Conservation (phyloP, 1,284 basidiomycete genomes). For the Austropuccinia psidii region DNA sequence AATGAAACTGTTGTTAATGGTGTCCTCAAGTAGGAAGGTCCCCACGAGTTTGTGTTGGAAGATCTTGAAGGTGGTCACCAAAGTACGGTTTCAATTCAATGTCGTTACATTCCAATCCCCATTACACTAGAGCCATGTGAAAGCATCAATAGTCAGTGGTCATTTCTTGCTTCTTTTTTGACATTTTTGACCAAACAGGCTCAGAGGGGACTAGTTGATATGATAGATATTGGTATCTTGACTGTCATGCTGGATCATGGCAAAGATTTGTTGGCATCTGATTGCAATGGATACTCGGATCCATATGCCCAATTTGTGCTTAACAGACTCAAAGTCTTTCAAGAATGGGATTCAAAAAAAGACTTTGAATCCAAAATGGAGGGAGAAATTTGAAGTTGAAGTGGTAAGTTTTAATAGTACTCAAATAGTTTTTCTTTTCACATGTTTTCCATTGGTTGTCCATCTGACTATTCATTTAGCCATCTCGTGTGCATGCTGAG, state of each 20-base stretch:
- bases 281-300: conserved; percentile 75
- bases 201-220: too few relatives aligned
- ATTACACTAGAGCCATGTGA: conserved; percentile 79
- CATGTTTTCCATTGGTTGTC: conserved; percentile 1
- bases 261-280: conserved; percentile 68
- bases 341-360: conserved; percentile 87
- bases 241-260: conserved; percentile 73
- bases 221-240: conserved; percentile 74
- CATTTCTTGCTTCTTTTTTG: neutral
- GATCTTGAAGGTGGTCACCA: conserved; percentile 47
- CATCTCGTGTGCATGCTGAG: conserved; percentile 70
- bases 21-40: conserved; percentile 41
- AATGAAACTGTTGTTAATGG: conserved; percentile 57
- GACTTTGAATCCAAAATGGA: conserved; percentile 59
- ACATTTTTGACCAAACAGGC: too few relatives aligned
- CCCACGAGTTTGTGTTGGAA: conserved; percentile 45
- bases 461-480: conserved; percentile 40
- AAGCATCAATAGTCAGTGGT: conserved; percentile 83
- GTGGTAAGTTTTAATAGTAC: conserved; percentile 50
- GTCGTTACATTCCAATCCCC: conserved; percentile 82
- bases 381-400: conserved; percentile 64
- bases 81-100: conserved; percentile 61
- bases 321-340: conserved; percentile 69
- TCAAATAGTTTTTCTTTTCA: neutral
- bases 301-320: conserved; percentile 81